Conservation (phyloP, 768 basidiomycete genomes). For the Xerocomellus dryophilus region DNA sequence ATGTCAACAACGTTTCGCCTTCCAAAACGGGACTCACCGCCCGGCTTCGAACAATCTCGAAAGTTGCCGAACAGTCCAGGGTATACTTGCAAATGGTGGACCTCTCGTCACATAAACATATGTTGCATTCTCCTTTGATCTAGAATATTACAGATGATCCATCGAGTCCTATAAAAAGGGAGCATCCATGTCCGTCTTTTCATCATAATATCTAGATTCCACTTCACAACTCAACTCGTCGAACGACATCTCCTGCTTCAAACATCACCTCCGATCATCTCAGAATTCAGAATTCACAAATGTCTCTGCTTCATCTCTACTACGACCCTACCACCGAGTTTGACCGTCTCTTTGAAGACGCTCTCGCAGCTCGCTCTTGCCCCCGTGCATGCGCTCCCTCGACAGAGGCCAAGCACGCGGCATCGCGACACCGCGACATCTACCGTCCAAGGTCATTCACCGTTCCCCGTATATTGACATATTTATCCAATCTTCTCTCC, state of each 20-base stretch:
- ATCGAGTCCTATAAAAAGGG: constrained; percentile 4
- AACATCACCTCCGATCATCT: neutral
- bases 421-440: neutral
- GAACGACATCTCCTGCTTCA: too few species aligned
- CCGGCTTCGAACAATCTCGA: constrained; percentile 1
- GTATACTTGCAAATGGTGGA: neutral
- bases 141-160: neutral
- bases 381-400: neutral
- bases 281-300: neutral
- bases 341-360: constrained; percentile 11
- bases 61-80: neutral
- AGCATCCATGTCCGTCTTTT: neutral
- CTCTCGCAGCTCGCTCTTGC: constrained; percentile 24
- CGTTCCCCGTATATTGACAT: neutral
- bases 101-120: neutral
- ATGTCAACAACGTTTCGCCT: too few species aligned
- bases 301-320: constrained; percentile 4
- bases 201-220: neutral
- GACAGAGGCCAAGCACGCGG: neutral
- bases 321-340: constrained; percentile 5
- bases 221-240: neutral
- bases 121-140: neutral
- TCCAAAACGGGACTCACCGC: too few species aligned
- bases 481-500: neutral
- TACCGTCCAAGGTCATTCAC: constrained; percentile 23